Base-by-base conservation (phyloP, 148 eudicot genomes). In the Chenopodium suecicum region DNA sequence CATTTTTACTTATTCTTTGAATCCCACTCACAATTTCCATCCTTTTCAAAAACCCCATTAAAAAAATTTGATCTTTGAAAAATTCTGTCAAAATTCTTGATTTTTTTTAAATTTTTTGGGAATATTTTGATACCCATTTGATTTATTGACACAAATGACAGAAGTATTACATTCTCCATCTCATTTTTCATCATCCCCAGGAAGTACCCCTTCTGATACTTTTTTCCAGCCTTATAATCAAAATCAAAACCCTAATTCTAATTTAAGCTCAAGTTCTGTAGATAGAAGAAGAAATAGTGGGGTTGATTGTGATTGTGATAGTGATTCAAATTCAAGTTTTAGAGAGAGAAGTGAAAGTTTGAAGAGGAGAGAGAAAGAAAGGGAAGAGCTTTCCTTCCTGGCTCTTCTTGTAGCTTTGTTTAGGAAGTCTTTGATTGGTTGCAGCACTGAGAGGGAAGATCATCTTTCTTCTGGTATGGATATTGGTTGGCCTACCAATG, bases 401-500 rank as follows among this genome's bases (percentile, higher is more conserved):
- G 95, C 97, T 4, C 88, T 94, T 79, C 81, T 94, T 73, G 91
- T 90, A 17, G 82, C 91, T 20, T 80, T 94, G 12, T 90, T 94
- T 71, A 85, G 98, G 84, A 94, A 94, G 83, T 88, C 95, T 62
- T 87, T 94, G 87, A 76, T 86, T 76, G 83, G 94, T 88, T 93
- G 95, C 75, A 91, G 86, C 74, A 80, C 91, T 75, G 89, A 84
- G 54, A 85, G 84, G 20, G 89, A 81, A 68, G 88, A 85, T 73
- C 78, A 56, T 6, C 76, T 78, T 70, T 82, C 74, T 88, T 70
- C 74, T 79, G 88, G 79, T 52, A 96, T 96, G 99, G 98, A 96
- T 84, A 96, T 96, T 78, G 93, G 99, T 56, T 90, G 93, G 90
- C 99, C 99, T 11, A 96, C 98, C 75, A 87, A 94, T 86, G 99